Conservation (phyloP, 2,329 filamentous ascomycete species). For the Fusarium transvaalense region DNA sequence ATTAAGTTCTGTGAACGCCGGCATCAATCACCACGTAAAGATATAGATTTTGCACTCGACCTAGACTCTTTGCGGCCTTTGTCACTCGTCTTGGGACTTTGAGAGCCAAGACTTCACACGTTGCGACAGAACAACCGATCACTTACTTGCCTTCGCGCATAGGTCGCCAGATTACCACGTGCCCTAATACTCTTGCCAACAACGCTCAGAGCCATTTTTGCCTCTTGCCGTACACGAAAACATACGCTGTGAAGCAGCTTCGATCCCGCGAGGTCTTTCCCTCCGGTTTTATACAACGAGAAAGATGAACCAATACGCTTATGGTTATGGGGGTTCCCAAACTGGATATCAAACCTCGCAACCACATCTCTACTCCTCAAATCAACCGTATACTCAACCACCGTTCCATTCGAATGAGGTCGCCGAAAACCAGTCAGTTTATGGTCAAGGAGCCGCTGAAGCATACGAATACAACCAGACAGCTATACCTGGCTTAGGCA, state of each 20-base stretch:
- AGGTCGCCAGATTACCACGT: not conserved
- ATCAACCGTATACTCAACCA: conserved; percentile 26
- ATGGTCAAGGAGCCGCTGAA: conserved; percentile 26
- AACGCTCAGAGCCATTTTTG: not conserved
- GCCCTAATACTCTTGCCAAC: not conserved
- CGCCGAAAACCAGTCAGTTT: conserved; percentile 9
- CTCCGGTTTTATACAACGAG: not conserved
- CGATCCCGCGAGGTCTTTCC: not conserved
- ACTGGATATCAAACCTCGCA: conserved; percentile 41
- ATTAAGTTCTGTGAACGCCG: conserved; percentile 2
- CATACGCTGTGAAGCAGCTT: not conserved
- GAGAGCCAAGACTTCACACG: not conserved
- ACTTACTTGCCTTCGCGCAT: not conserved
- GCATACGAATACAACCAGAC: conserved; percentile 48
- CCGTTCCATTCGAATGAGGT: conserved; percentile 22
- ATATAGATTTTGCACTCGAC: not conserved
- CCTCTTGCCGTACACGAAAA: not conserved
- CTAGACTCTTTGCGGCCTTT: not conserved
- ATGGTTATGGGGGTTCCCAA: conserved; percentile 44
- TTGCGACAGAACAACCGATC: not conserved
- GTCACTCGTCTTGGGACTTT: not conserved
- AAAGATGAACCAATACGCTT: conserved; percentile 51
- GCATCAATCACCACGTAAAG: not conserved
- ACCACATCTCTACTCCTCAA: conserved; percentile 35
- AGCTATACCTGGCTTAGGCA: conserved; percentile 53